These are phyloP conservation scores for Volutella citrinella DNA, from an alignment of 2,329 filamentous ascomycete genomes.

Conservation along the genomic window DNA sequence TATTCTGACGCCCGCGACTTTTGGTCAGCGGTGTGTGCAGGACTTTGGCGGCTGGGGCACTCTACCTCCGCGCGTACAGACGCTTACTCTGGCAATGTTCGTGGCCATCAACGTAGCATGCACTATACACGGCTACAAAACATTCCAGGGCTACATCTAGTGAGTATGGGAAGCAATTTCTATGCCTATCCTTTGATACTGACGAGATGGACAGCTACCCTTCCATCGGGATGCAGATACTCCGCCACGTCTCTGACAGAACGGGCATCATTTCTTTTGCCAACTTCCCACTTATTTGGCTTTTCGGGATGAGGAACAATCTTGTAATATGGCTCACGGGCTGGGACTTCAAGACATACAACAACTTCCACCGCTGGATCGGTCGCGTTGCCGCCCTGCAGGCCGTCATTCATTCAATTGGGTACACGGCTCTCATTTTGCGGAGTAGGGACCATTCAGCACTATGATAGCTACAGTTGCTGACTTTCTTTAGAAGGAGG, in stretches of 20 bases:
- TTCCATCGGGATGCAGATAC: conserved; percentile 30
- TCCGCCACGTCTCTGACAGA: conserved; percentile 59
- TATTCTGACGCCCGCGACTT: conserved; percentile 39
- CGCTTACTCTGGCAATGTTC: conserved; percentile 36
- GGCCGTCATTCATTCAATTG: conserved; percentile 60
- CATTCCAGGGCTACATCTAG: conserved; percentile 39
- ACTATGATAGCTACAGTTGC: too few species aligned
- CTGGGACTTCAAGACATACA: conserved; percentile 66
- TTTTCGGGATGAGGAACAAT: conserved; percentile 67
- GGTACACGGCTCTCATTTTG: conserved; percentile 50
- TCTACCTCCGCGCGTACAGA: conserved; percentile 42
- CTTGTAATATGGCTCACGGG: conserved; percentile 64
- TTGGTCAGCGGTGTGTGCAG: conserved; percentile 41
- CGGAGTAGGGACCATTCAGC: conserved; percentile 22
- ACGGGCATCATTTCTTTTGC: conserved; percentile 62
- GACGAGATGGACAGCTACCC: conserved; percentile 29
- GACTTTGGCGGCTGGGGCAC: conserved; percentile 45
- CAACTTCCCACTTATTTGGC: conserved; percentile 62
- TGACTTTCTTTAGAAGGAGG: too few species aligned
- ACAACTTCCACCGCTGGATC: conserved; percentile 65
- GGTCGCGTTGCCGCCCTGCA: conserved; percentile 61
- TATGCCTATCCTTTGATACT: accelerated
- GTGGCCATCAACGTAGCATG: conserved; percentile 36
- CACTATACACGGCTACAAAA: conserved; percentile 34
- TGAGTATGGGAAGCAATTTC: conserved; percentile 23